These are phyloP conservation scores for Colletotrichum lini DNA, from an alignment of 2,329 filamentous ascomycete genomes.

Conservation along the genomic window DNA sequence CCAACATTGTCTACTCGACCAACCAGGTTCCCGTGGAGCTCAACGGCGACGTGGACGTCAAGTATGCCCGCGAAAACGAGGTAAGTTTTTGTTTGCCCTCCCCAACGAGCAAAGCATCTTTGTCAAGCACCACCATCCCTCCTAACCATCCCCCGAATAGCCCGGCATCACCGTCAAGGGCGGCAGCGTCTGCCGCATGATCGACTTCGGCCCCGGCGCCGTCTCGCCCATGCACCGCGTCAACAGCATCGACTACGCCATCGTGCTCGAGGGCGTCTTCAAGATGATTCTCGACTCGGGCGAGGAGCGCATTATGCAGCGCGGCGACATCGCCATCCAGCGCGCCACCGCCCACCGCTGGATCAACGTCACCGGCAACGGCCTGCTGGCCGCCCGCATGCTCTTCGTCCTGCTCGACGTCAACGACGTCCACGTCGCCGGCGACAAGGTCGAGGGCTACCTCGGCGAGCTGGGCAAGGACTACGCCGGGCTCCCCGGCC, in stretches of 20 bases:
- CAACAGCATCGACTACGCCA: constrained; percentile 67
- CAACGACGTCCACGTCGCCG: not conserved
- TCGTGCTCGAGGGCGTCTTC: constrained; percentile 62
- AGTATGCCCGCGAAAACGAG: no score
- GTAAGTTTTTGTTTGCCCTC: no score
- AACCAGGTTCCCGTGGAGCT: constrained; percentile 44
- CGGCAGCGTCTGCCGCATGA: not conserved
- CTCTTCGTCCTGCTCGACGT: constrained; percentile 26
- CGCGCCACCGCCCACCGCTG: constrained; percentile 68
- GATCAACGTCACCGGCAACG: constrained; percentile 55
- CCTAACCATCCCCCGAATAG: no score
- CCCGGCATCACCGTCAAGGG: no score
- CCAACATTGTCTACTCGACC: constrained; percentile 50
- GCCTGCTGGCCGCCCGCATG: constrained; percentile 29
- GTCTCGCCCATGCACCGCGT: constrained; percentile 64
- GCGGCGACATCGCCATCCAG: constrained; percentile 70
- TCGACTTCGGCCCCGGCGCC: constrained; percentile 4
- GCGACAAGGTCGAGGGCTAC: not conserved
- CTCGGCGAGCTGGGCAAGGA: not conserved
- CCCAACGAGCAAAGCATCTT: no score
- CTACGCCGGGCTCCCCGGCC: not conserved
- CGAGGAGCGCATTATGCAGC: no score
- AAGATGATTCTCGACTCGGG: no score
- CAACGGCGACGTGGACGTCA: no score
- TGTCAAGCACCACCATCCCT: no score